Conservation (phyloP, 2,329 filamentous ascomycete species). For the Paradendryphiella salina region DNA sequence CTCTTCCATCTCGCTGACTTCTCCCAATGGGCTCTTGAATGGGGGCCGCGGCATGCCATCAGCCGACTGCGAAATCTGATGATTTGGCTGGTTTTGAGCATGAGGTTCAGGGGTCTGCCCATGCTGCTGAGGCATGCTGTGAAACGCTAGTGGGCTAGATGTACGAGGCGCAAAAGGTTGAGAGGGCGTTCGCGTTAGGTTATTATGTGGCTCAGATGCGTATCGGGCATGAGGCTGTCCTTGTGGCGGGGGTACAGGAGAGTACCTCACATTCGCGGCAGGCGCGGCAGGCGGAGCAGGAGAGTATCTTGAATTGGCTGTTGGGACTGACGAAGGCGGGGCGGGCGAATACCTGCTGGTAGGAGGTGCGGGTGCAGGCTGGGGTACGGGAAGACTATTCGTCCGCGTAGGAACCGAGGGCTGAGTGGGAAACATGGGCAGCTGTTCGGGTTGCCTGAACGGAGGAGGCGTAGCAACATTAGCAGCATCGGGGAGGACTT, state of each 20-base stretch:
- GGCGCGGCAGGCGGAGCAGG: constrained; percentile 43
- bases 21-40: constrained; percentile 38
- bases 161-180: constrained; percentile 65
- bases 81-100: constrained; percentile 18
- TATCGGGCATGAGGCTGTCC: constrained; percentile 45
- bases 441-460: constrained; percentile 49
- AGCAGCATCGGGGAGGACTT: constrained; percentile 37
- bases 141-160: constrained; percentile 65
- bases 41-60: constrained; percentile 32
- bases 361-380: constrained; percentile 32
- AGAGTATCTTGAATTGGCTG: constrained; percentile 42
- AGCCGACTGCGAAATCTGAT: constrained; percentile 36
- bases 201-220: constrained; percentile 41
- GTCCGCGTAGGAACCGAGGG: constrained; percentile 36
- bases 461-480: constrained; percentile 30
- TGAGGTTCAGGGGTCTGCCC: constrained; percentile 18
- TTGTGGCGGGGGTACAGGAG: constrained; percentile 45
- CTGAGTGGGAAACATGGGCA: constrained; percentile 44
- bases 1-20: constrained; percentile 42
- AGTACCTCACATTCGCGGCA: constrained; percentile 46
- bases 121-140: constrained; percentile 43
- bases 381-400: constrained; percentile 40
- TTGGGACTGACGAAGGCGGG: constrained; percentile 38
- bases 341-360: constrained; percentile 38
- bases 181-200: constrained; percentile 43